phyloP scores from a whole-genome alignment of 805 yeast genomes.

The Pachysolen tannophilus region DNA sequence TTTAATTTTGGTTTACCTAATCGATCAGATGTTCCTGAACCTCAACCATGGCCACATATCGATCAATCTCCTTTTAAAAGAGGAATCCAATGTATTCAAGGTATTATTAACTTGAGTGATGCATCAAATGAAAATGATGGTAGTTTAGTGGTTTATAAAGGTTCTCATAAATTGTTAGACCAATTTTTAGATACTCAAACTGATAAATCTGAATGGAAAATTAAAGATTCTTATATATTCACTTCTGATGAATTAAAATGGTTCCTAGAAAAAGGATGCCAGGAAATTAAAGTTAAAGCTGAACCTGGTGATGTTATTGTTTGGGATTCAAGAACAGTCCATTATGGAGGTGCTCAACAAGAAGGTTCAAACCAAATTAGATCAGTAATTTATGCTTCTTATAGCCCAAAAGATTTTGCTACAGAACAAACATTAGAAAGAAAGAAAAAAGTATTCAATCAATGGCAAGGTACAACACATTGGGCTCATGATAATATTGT shows the following conservation, averaged over 20 bases:
- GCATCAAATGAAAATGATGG: conserved; percentile 23
- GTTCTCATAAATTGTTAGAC: conserved; percentile 16
- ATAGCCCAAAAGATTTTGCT: conserved; percentile 25
- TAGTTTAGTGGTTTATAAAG: conserved; percentile 21
- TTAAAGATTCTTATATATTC: conserved; percentile 14
- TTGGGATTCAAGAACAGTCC: conserved; percentile 27
- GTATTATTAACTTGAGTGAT: conserved; percentile 21
- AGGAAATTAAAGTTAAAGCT: conserved; percentile 19
- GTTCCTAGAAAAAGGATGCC: conserved; percentile 21
- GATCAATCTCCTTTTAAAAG: conserved; percentile 24
- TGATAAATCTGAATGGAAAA: conserved; percentile 15
- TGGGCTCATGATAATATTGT: conserved; percentile 24
- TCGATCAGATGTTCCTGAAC: conserved; percentile 10
- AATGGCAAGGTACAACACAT: conserved; percentile 22
- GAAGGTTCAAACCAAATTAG: conserved; percentile 18
- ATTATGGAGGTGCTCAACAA: conserved; percentile 23
- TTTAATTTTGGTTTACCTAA: conserved; percentile 22
- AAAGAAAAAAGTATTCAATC: conserved; percentile 17
- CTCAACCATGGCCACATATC: conserved; percentile 24
- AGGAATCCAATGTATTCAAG: conserved; percentile 24
- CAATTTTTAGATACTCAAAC: conserved; percentile 19
- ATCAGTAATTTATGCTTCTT: conserved; percentile 21
- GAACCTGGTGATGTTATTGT: conserved; percentile 27
- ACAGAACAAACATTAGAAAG: conserved; percentile 16
- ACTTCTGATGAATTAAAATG: conserved; percentile 17